These are phyloP conservation scores for Cucurbita moschata DNA, from an alignment of 306 rosid species.

Conservation along the genomic window DNA sequence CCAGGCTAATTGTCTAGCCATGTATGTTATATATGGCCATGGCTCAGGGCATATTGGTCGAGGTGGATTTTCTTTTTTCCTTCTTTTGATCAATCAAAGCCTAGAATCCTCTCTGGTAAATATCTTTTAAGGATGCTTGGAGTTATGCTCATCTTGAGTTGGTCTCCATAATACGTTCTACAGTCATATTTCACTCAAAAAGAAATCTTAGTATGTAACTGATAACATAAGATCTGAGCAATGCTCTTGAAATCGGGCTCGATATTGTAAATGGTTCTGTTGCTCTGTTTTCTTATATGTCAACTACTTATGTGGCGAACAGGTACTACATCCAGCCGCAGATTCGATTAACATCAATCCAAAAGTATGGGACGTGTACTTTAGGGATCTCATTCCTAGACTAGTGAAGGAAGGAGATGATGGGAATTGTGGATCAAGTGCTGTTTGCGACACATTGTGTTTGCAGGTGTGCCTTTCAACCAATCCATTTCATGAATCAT, in stretches of 20 bases:
- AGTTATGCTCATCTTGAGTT: neutral
- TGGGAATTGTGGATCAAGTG: constrained; percentile 79
- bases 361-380: constrained; percentile 74
- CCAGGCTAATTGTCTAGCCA: neutral
- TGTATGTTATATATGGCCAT: neutral
- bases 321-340: constrained; percentile 81
- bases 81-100: neutral
- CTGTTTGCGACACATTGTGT: constrained; percentile 78
- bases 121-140: neutral
- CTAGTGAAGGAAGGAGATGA: constrained; percentile 77
- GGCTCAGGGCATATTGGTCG: neutral
- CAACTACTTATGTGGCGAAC: neutral
- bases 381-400: constrained; percentile 61
- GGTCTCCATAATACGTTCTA: neutral
- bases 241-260: neutral
- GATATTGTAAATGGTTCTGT: neutral
- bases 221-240: neutral
- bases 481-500: neutral
- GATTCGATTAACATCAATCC: constrained; percentile 58
- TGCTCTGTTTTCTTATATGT: neutral
- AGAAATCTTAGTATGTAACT: neutral
- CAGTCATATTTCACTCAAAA: neutral
- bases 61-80: neutral
- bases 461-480: constrained; percentile 58
- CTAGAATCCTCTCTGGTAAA: neutral